phyloP scores from a whole-genome alignment of 352 stramenopile species.

The Globisporangium ultimum region DNA sequence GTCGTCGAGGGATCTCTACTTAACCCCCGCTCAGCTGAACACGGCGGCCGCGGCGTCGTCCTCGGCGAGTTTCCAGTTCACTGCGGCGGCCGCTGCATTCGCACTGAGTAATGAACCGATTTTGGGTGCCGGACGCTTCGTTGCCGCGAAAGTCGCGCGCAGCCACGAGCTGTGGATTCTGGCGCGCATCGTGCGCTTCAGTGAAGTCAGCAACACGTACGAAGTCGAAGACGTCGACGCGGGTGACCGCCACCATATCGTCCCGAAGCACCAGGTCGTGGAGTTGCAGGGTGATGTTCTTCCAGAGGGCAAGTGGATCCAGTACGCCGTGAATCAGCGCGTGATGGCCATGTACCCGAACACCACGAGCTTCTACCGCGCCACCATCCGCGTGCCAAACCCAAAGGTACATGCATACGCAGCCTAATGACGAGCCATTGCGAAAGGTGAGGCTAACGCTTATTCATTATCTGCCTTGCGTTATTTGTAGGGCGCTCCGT shows the following conservation, averaged over 20 bases:
- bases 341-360: slow-evolving; percentile 98
- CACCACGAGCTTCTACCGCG: slow-evolving; percentile 96
- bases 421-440: slow-evolving; percentile 3
- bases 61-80: slow-evolving; percentile 16
- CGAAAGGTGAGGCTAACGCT: too few species aligned
- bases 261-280: slow-evolving; percentile 83
- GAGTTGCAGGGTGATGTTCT: slow-evolving; percentile 83
- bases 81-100: slow-evolving; percentile 12
- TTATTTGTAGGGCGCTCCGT: slow-evolving; percentile 63
- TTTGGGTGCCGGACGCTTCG: slow-evolving; percentile 45
- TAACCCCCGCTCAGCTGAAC: slow-evolving; percentile 6
- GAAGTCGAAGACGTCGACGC: slow-evolving; percentile 94
- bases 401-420: slow-evolving; percentile 45
- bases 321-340: slow-evolving; percentile 82
- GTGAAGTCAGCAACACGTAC: slow-evolving; percentile 89
- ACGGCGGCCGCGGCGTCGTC: slow-evolving; percentile 5
- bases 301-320: slow-evolving; percentile 67
- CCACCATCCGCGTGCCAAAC: slow-evolving; percentile 89
- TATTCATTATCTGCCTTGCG: not conserved
- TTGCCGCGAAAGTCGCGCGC: slow-evolving; percentile 71
- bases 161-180: slow-evolving; percentile 92
- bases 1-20: slow-evolving; percentile 3
- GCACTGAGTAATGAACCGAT: slow-evolving; percentile 35
- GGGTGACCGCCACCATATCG: slow-evolving; percentile 75
- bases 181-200: slow-evolving; percentile 87